phyloP scores from a whole-genome alignment of 73 alveolate species.

The Tetrahymena malaccensis region DNA sequence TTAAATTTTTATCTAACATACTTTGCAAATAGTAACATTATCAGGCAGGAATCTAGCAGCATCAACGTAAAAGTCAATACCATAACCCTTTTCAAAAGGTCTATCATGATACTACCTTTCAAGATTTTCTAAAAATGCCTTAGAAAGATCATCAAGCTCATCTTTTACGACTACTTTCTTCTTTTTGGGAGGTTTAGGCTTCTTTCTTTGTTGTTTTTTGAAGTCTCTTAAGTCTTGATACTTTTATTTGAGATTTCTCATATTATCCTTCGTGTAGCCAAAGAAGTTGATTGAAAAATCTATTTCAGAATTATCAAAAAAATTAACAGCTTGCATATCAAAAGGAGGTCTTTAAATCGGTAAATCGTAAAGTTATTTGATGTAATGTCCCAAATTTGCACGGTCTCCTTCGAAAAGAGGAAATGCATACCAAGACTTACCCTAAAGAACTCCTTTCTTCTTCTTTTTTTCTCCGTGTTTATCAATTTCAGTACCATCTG shows the following conservation, averaged over 20 bases:
- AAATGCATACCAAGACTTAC: not conserved
- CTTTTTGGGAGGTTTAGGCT: conserved; percentile 14
- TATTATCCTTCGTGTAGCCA: conserved; percentile 19
- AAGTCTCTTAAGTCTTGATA: conserved; percentile 16
- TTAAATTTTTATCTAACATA: not conserved
- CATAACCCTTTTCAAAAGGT: conserved; percentile 57
- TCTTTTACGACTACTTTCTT: conserved; percentile 3
- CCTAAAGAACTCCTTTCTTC: not conserved
- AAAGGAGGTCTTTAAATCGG: not conserved
- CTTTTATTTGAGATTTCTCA: conserved; percentile 11
- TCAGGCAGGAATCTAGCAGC: conserved; percentile 77
- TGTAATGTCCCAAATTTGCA: not conserved
- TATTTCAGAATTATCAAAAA: not conserved
- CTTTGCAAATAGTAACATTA: conserved; percentile 66
- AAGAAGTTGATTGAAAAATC: conserved; percentile 12
- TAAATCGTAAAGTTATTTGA: not conserved
- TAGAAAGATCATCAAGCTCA: conserved; percentile 11
- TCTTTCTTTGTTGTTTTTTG: conserved; percentile 26
- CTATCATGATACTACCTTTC: conserved; percentile 39
- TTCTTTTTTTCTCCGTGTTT: not conserved
- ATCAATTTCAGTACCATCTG: conserved; percentile 9
- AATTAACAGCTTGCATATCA: not conserved
- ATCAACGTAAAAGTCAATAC: conserved; percentile 82
- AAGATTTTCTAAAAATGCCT: conserved; percentile 27
- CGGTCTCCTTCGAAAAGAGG: not conserved